These are phyloP conservation scores for Paraconiothyrium brasiliense DNA, from an alignment of 2,329 filamentous ascomycete genomes.

Conservation along the genomic window DNA sequence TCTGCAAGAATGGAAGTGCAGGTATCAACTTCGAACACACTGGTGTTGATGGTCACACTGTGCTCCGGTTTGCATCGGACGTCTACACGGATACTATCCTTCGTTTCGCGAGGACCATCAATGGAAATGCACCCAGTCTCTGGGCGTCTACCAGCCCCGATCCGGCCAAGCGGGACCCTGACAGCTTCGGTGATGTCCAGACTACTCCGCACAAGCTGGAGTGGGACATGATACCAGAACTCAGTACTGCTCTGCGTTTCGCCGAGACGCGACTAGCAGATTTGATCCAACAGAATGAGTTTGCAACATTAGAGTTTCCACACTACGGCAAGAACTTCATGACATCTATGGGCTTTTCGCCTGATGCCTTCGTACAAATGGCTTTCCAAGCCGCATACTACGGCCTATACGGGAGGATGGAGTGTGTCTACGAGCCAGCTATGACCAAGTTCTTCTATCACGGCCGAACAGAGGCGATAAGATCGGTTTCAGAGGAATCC, in stretches of 20 bases:
- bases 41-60: conserved; percentile 95
- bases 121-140: conserved; percentile 87
- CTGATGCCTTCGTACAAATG: conserved; percentile 98
- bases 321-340: conserved; percentile 98
- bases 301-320: conserved; percentile 86
- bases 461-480: conserved; percentile 92
- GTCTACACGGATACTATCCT: conserved; percentile 98
- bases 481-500: conserved; percentile 82
- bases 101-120: conserved; percentile 93
- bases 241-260: conserved; percentile 90
- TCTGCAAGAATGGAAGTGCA: conserved; percentile 97
- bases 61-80: conserved; percentile 94
- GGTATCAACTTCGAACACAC: conserved; percentile 99
- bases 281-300: conserved; percentile 95
- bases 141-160: conserved; percentile 94
- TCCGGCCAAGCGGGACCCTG: conserved; percentile 88
- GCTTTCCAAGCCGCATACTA: conserved; percentile 99
- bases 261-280: conserved; percentile 94
- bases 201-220: conserved; percentile 95
- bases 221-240: conserved; percentile 95
- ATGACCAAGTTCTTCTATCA: conserved; percentile 98
- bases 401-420: conserved; percentile 90
- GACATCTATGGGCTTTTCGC: conserved; percentile 94
- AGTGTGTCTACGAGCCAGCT: conserved; percentile 96
- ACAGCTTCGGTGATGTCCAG: conserved; percentile 90